Conservation (phyloP, 2,329 filamentous ascomycete species). For the Beauveria bassiana region DNA sequence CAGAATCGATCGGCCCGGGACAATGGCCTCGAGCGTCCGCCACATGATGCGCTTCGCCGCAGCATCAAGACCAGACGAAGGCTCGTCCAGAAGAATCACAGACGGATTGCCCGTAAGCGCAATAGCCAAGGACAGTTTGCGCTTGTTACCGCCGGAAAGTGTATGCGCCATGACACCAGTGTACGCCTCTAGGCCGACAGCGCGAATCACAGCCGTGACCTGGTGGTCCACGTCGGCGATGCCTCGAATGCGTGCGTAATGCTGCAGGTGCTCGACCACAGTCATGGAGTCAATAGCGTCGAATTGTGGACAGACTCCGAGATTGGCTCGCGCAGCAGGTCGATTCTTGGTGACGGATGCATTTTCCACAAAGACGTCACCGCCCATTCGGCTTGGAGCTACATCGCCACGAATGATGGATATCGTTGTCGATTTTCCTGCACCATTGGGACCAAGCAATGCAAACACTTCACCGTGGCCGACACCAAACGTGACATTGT, state of each 20-base stretch:
- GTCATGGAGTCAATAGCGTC: conserved; percentile 71
- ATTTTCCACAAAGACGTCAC: conserved; percentile 62
- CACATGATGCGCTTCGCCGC: conserved; percentile 69
- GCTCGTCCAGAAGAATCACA: conserved; percentile 69
- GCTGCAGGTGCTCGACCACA: conserved; percentile 60
- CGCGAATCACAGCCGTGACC: conserved; percentile 54
- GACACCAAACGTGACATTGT: conserved; percentile 65
- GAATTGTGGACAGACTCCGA: conserved; percentile 67
- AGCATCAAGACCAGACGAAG: conserved; percentile 65
- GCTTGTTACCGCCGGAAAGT: conserved; percentile 69
- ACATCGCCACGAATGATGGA: conserved; percentile 66
- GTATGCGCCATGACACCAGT: conserved; percentile 55
- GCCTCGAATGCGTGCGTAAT: conserved; percentile 66
- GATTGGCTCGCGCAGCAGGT: conserved; percentile 53
- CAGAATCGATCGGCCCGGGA: conserved; percentile 58
- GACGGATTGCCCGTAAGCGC: conserved; percentile 68
- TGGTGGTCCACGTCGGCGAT: conserved; percentile 50
- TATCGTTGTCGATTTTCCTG: conserved; percentile 68
- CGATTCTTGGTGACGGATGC: conserved; percentile 56
- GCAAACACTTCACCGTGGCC: conserved; percentile 63
- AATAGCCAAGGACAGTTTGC: conserved; percentile 66
- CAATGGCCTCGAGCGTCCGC: conserved; percentile 59
- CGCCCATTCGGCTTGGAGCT: conserved; percentile 43
- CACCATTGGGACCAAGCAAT: conserved; percentile 68
- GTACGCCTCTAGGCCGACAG: conserved; percentile 58